These are phyloP conservation scores for Colletotrichum noveboracense DNA, from an alignment of 2,329 filamentous ascomycete species.

Conservation along the genomic window DNA sequence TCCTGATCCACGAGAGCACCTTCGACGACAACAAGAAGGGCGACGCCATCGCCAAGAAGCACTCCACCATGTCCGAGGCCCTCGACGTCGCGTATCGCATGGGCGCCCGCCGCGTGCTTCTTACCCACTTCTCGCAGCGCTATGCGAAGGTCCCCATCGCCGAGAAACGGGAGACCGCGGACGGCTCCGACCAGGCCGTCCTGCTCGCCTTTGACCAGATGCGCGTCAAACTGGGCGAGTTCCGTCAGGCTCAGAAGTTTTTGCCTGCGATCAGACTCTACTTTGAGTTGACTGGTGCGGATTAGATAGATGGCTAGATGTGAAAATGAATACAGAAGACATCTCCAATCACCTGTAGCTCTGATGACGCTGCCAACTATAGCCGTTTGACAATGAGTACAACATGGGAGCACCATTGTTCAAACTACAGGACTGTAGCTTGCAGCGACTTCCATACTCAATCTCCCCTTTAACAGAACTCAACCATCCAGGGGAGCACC, in stretches of 20 bases:
- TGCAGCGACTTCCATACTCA: too few species aligned
- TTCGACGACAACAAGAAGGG: conserved; percentile 84
- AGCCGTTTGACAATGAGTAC: too few species aligned
- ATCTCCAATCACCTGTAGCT: background rate
- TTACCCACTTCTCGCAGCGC: conserved; percentile 95
- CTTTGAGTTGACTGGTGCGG: conserved; percentile 46
- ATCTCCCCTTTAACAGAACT: too few species aligned
- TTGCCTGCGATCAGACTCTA: conserved; percentile 63
- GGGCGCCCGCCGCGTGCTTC: conserved; percentile 77
- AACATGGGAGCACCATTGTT: too few species aligned
- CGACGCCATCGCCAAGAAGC: conserved; percentile 87
- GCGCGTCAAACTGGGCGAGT: conserved; percentile 73
- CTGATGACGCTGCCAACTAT: too few species aligned
- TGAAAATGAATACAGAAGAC: background rate
- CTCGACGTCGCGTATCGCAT: conserved; percentile 78
- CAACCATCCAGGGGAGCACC: too few species aligned
- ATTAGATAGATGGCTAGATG: conserved; percentile 14
- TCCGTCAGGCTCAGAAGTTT: conserved; percentile 68
- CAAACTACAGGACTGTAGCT: too few species aligned
- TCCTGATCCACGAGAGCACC: conserved; percentile 94
- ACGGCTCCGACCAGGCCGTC: conserved; percentile 62
- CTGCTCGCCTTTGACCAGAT: conserved; percentile 82
- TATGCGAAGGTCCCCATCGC: conserved; percentile 78
- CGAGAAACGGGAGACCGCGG: conserved; percentile 38
- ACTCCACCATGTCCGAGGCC: conserved; percentile 88